Evolutionary conservation across 257 asterid genomes (phyloP).

Genomic region (Apocynum venetum): DNA sequence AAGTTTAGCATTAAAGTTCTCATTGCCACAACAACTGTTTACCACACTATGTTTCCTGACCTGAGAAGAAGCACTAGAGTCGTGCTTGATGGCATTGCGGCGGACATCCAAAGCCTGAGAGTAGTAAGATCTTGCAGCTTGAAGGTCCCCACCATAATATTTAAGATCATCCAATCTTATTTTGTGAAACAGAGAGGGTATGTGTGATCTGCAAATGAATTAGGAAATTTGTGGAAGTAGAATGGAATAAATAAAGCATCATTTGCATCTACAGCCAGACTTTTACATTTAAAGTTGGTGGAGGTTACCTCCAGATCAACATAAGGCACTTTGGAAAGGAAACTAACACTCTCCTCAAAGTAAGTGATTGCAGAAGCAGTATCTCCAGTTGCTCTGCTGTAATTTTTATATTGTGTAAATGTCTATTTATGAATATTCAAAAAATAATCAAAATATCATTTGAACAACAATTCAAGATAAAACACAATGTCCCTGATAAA

Average conservation of each 20-base stretch:
- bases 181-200: conserved; percentile 89
- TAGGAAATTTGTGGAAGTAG: background rate
- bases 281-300: background rate
- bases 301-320: conserved; percentile 70
- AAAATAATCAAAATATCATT: background rate
- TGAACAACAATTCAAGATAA: background rate
- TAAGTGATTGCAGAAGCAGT: conserved; percentile 69
- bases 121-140: conserved; percentile 71
- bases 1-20: background rate
- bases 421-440: background rate
- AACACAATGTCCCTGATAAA: background rate
- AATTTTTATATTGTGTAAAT: conserved; percentile 19
- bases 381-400: conserved; percentile 84
- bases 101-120: conserved; percentile 87
- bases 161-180: conserved; percentile 93
- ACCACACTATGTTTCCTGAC: conserved; percentile 30
- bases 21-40: background rate
- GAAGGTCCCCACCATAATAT: conserved; percentile 79
- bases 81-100: conserved; percentile 53
- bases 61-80: conserved; percentile 61
- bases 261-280: background rate
- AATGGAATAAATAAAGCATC: background rate
- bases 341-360: conserved; percentile 82
- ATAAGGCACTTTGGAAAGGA: conserved; percentile 67
- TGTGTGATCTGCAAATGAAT: conserved; percentile 39